These are phyloP conservation scores for Otatea glauca DNA, from an alignment of 176 grass and related monocot species.

Conservation along the genomic window DNA sequence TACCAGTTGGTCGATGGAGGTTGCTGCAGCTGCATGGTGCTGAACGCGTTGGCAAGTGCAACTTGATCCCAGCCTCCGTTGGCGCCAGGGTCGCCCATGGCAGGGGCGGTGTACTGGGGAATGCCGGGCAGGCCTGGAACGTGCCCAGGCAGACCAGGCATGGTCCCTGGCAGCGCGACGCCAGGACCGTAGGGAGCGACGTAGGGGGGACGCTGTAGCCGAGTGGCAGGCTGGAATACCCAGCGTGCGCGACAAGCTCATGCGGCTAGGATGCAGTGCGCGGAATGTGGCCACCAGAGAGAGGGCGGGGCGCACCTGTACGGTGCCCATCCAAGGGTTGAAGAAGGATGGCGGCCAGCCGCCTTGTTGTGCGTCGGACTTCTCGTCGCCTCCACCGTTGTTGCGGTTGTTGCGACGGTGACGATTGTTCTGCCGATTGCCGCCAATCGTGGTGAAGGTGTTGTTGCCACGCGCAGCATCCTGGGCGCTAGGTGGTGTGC, in stretches of 20 bases:
- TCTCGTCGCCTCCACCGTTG: too few species aligned
- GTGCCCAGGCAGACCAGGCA: neutral
- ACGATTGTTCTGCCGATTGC: neutral
- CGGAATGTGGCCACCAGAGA: neutral
- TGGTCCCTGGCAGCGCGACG: rapidly evolving
- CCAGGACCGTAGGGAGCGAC: neutral
- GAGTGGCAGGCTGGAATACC: neutral
- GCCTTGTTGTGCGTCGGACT: neutral
- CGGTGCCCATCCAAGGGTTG: neutral
- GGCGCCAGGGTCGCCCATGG: neutral
- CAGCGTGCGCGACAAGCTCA: neutral
- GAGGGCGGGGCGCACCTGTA: neutral
- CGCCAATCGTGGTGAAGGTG: neutral
- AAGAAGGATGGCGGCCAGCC: neutral
- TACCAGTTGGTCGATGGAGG: neutral
- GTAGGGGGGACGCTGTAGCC: neutral
- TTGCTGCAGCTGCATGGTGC: neutral
- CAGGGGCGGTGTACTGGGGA: too few species aligned
- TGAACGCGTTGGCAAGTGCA: neutral
- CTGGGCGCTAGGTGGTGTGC: neutral
- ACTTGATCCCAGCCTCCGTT: neutral
- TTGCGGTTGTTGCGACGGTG: neutral
- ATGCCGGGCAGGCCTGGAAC: too few species aligned
- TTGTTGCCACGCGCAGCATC: neutral
- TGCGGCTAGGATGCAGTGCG: neutral